Base-by-base conservation (phyloP, 2,329 filamentous ascomycete genomes). In the Colletotrichum liriopes region DNA sequence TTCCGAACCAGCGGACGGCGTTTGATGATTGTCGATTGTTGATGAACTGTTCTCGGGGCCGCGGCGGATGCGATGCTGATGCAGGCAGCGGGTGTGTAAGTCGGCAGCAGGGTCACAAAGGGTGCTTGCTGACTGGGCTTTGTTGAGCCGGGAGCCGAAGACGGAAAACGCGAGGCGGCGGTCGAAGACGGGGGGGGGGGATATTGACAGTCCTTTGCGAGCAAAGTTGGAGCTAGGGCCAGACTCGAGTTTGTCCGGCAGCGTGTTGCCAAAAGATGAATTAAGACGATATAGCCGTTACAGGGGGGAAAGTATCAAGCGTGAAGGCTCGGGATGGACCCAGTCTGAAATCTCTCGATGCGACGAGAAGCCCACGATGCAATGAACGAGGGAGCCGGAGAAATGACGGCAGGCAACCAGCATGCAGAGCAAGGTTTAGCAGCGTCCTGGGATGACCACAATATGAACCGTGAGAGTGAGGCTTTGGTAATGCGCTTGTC, bases 151-250 rank as follows among this genome's bases (percentile, higher is more conserved):
- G 69, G 59, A 59, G 55, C 52, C 65, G 59, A 59, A 59, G 45
- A 35, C 69, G 65, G 69, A 55, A 72, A 72, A 68, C 65, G 69
- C 63, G 65, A 72, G 43, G 69, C 65, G 49, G 52, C 29, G 47
- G 52, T 63, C 65, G 52, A 64, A 64, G 69, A 68, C 59, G 65
- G 69, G 52, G 18, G 69, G 52, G 18, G 60, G 64, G 59, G 11
- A 47, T 59, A 49, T 64, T 58, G 59, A 47, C 51, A 37, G 49
- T 62, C 51, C 43, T 61, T 47, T 62, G 23, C 49, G 26, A 7
- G 49, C 26, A 52, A 58, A 71, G 39, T 47, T 35, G 67, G 63
- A 56, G 41, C 55, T 49, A 49, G 64, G 47, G 32, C 56, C 49
- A 62, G 64, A 49, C 47, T 62, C n/a, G 12, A 37, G 39, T 60